These are phyloP conservation scores for Casuarina equisetifolia DNA, from an alignment of 306 rosid genomes.

Conservation along the genomic window DNA sequence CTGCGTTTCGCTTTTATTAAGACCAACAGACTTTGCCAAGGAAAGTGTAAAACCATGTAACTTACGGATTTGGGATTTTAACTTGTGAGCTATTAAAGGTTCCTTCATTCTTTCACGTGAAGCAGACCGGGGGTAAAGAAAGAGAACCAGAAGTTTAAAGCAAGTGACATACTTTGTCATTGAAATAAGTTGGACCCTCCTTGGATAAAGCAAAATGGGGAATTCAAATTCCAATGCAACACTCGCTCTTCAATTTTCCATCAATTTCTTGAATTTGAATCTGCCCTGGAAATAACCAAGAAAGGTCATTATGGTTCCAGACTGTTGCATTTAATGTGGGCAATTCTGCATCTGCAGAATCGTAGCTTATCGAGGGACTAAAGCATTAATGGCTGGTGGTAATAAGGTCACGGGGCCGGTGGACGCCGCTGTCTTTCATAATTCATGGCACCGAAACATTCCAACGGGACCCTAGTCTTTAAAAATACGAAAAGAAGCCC, in stretches of 20 bases:
- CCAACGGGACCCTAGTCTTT: background rate
- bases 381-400: slow-evolving; percentile 46
- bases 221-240: slow-evolving; percentile 36
- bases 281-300: slow-evolving; percentile 11
- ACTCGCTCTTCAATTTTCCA: background rate
- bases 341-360: slow-evolving; percentile 6
- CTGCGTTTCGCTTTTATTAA: no score
- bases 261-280: slow-evolving; percentile 28
- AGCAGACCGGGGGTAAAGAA: slow-evolving; percentile 17
- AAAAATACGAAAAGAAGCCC: background rate
- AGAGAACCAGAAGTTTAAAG: slow-evolving; percentile 2
- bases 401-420: slow-evolving; percentile 47
- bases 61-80: background rate
- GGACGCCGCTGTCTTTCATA: slow-evolving; percentile 46
- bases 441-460: slow-evolving; percentile 45
- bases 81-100: background rate
- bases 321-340: slow-evolving; percentile 41
- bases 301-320: slow-evolving; percentile 29
- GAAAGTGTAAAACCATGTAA: no score
- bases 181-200: slow-evolving; percentile 22
- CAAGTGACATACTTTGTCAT: slow-evolving; percentile 16
- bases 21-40: no score
- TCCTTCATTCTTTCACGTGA: background rate
- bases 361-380: slow-evolving; percentile 24
- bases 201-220: slow-evolving; percentile 13